Evolutionary conservation across 2,329 filamentous ascomycete genomes (phyloP).

Genomic region (Orbilia javanica): DNA sequence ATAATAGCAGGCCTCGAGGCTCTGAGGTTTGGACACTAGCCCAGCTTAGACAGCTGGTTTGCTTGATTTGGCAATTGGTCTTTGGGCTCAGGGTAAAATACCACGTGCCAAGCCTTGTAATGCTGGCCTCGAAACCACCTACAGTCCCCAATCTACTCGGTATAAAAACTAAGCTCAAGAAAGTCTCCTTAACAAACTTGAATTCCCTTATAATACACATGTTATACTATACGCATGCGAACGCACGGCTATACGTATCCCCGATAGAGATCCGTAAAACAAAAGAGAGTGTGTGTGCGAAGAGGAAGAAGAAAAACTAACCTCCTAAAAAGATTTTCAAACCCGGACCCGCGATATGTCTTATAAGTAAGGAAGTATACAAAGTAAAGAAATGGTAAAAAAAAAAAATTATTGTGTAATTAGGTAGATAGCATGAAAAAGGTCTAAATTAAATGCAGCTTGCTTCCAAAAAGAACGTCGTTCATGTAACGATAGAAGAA

Average conservation of each 20-base stretch:
- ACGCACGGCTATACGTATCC: neutral
- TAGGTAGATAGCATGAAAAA: conserved; percentile 7
- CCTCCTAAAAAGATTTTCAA: neutral
- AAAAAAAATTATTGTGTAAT: neutral
- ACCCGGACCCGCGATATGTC: neutral
- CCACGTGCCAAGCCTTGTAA: too few species aligned
- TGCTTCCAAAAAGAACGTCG: conserved; percentile 25
- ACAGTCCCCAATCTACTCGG: too few species aligned
- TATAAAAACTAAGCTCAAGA: too few species aligned
- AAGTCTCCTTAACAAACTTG: too few species aligned
- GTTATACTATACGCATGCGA: conserved; percentile 6
- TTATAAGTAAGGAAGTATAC: too few species aligned
- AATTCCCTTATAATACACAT: conserved; percentile 15
- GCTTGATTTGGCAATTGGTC: too few species aligned
- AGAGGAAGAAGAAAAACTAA: neutral
- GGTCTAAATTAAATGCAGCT: neutral
- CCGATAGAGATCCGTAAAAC: neutral
- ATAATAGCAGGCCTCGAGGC: too few species aligned
- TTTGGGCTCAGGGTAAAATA: too few species aligned
- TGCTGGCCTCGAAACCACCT: too few species aligned
- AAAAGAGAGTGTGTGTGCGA: neutral
- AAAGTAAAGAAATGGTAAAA: neutral
- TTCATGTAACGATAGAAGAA: conserved; percentile 26
- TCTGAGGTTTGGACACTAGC: too few species aligned
- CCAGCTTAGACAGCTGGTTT: too few species aligned